Conservation (phyloP, 2,329 filamentous ascomycete species). For the Fusarium protoensiforme region DNA sequence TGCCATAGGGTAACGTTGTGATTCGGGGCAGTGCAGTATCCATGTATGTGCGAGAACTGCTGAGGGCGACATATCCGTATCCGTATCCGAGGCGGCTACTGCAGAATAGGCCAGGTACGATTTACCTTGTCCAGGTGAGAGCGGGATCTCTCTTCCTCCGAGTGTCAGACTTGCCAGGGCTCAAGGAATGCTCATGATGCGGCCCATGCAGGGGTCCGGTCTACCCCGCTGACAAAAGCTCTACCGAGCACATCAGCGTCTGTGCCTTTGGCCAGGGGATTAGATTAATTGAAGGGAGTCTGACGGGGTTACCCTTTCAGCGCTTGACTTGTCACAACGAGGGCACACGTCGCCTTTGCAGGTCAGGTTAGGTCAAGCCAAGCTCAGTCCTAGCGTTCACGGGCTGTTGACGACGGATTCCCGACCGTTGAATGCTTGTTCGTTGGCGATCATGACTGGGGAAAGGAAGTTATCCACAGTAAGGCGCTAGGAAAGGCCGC, state of each 20-base stretch:
- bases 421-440: conserved; percentile 17
- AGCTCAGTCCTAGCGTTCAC: conserved; percentile 12
- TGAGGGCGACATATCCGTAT: neutral
- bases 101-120: neutral
- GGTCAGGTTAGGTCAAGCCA: neutral
- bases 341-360: neutral
- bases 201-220: neutral
- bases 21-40: neutral
- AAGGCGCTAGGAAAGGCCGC: neutral
- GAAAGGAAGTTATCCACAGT: conserved; percentile 12
- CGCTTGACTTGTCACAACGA: neutral
- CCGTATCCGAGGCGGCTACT: neutral
- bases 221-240: neutral
- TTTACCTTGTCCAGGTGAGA: neutral
- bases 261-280: neutral
- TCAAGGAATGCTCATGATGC: neutral
- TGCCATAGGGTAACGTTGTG: neutral
- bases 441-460: conserved; percentile 3
- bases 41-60: neutral
- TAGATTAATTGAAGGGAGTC: neutral
- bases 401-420: neutral
- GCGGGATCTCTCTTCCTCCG: neutral
- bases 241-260: neutral
- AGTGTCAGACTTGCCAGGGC: neutral
- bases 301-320: neutral